Conservation (phyloP, 2,329 filamentous ascomycete genomes). For the Beauveria sp. region DNA sequence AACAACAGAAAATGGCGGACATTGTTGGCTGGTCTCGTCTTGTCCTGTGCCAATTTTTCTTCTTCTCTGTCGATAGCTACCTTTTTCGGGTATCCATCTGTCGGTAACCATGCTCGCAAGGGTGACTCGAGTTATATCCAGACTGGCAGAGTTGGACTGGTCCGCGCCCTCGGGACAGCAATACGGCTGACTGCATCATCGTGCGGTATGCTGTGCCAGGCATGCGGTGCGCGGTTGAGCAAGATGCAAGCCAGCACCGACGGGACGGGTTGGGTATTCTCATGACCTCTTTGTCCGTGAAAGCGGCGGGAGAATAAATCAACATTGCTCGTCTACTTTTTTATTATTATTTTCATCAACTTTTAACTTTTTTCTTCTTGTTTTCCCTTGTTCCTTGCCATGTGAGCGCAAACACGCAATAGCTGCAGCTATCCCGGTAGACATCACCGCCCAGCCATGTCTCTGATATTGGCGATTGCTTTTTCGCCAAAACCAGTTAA, state of each 20-base stretch:
- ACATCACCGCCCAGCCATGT: no score
- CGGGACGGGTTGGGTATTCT: neutral
- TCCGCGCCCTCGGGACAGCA: neutral
- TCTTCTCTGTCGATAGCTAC: neutral
- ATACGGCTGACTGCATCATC: slow-evolving; percentile 3
- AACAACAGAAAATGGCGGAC: neutral
- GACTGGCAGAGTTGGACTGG: neutral
- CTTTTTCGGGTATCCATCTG: neutral
- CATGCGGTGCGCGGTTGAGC: neutral
- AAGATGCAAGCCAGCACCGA: neutral
- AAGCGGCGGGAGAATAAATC: no score
- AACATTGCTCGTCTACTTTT: neutral
- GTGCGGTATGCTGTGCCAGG: neutral
- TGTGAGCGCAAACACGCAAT: neutral
- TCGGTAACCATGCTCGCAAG: neutral
- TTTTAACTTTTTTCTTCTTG: neutral
- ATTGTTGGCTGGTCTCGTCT: neutral
- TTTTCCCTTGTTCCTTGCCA: no score
- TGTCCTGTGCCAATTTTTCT: neutral
- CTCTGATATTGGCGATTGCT: no score
- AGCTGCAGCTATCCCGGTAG: neutral
- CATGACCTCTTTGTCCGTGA: no score
- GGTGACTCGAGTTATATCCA: neutral
- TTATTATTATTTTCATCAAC: neutral
- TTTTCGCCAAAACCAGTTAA: no score